These are phyloP conservation scores for Chrysanthemum seticuspe DNA, from an alignment of 129 eudicot genomes.

Conservation along the genomic window DNA sequence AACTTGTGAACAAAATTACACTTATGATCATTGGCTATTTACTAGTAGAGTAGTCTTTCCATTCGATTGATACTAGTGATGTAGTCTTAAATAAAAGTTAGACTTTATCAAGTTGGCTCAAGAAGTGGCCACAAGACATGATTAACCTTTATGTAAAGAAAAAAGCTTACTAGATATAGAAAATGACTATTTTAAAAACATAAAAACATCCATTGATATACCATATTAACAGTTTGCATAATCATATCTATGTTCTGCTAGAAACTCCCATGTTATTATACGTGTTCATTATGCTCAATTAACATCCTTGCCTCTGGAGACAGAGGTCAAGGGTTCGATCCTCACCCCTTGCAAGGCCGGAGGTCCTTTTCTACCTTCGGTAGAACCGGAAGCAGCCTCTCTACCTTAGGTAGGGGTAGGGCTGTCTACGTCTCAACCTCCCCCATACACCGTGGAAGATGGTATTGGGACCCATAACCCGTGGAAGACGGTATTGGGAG, in stretches of 20 bases:
- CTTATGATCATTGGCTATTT: constrained; percentile 13
- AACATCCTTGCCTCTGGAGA: too few species aligned
- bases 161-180: constrained; percentile 33
- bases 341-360: too few species aligned
- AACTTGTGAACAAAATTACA: neutral
- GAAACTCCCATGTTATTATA: constrained; percentile 5
- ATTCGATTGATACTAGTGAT: constrained; percentile 23
- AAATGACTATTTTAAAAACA: constrained; percentile 18
- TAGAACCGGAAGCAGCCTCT: too few species aligned
- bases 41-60: constrained; percentile 10
- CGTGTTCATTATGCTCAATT: neutral
- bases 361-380: too few species aligned
- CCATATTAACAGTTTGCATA: constrained; percentile 18
- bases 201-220: constrained; percentile 16
- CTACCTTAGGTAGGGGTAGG: too few species aligned
- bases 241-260: constrained; percentile 12
- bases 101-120: constrained; percentile 33
- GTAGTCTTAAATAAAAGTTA: constrained; percentile 6
- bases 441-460: too few species aligned
- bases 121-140: constrained; percentile 38
- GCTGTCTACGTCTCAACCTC: too few species aligned
- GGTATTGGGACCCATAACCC: too few species aligned
- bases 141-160: constrained; percentile 49
- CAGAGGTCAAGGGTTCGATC: too few species aligned
- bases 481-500: too few species aligned